These are phyloP conservation scores for Ilex asprella DNA, from an alignment of 257 asterid genomes.

Conservation along the genomic window DNA sequence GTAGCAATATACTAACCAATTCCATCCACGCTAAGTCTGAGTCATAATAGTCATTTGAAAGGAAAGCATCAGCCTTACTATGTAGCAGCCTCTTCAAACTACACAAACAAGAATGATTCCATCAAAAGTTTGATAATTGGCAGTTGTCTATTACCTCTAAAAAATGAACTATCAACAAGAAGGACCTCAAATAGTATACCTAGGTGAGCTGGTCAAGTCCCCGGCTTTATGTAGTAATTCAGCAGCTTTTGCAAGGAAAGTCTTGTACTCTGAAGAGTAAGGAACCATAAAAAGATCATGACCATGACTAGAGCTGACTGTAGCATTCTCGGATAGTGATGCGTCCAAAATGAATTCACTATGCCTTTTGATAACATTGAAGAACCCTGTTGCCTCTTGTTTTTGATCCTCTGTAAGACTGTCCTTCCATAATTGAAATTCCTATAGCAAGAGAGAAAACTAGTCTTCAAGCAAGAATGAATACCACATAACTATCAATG, in stretches of 20 bases:
- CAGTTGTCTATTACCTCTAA: not conserved
- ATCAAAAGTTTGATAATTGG: not conserved
- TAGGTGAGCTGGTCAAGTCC: conserved; percentile 53
- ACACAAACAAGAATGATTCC: conserved; percentile 27
- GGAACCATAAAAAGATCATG: conserved; percentile 75
- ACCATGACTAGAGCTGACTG: conserved; percentile 22
- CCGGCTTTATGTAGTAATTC: conserved; percentile 76
- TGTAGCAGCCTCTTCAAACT: conserved; percentile 87
- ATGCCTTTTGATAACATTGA: conserved; percentile 76
- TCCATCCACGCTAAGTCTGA: conserved; percentile 99
- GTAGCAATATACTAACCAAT: conserved; percentile 47
- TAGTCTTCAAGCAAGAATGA: not conserved
- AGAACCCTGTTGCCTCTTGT: conserved; percentile 76
- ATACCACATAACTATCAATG: not conserved
- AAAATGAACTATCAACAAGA: not conserved
- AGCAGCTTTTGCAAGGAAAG: conserved; percentile 65
- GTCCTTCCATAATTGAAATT: conserved; percentile 78
- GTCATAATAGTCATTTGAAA: conserved; percentile 87
- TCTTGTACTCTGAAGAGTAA: conserved; percentile 64
- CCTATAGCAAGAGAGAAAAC: conserved; percentile 36
- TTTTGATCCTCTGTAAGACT: conserved; percentile 68
- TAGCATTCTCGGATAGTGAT: conserved; percentile 20
- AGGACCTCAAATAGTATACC: conserved; percentile 32
- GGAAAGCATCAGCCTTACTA: conserved; percentile 84
- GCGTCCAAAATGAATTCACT: conserved; percentile 54